phyloP scores from a whole-genome alignment of 2,329 filamentous ascomycete genomes.

The Ambrosiella xylebori region DNA sequence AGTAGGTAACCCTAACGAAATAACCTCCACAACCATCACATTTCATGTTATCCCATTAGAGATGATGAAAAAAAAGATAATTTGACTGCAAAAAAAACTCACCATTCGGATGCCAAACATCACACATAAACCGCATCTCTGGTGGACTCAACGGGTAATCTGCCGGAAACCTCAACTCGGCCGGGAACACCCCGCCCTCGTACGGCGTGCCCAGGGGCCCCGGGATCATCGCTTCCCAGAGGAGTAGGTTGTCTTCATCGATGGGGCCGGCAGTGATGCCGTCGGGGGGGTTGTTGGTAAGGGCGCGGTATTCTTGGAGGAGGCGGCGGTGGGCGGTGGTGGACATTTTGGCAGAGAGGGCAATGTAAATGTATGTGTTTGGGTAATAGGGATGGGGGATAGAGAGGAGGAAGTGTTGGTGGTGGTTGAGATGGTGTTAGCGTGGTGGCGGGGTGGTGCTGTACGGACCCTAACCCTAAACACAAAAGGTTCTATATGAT shows the following conservation, averaged over 20 bases:
- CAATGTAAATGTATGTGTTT: background rate
- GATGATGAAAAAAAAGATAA: background rate
- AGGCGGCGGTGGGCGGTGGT: constrained; percentile 60
- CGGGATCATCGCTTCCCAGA: constrained; percentile 93
- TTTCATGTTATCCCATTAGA: no score
- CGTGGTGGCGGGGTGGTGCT: no score
- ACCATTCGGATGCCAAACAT: constrained; percentile 97
- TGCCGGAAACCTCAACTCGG: constrained; percentile 83
- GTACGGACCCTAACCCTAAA: no score
- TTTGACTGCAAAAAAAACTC: constrained; percentile 15
- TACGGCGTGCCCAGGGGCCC: constrained; percentile 92
- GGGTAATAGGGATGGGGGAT: background rate
- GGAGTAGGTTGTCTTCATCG: constrained; percentile 83
- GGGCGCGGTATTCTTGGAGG: constrained; percentile 87
- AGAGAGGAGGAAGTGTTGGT: no score
- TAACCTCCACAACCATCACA: background rate
- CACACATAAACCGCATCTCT: constrained; percentile 85
- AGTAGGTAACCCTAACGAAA: background rate
- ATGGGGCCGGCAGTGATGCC: constrained; percentile 91
- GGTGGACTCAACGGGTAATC: constrained; percentile 96
- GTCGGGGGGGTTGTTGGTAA: constrained; percentile 90
- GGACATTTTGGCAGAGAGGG: constrained; percentile 31
- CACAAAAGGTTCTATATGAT: no score
- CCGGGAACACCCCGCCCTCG: constrained; percentile 87
- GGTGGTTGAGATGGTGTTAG: no score